Evolutionary conservation across 2,329 filamentous ascomycete species (phyloP), one percentile per base, ranked within the genome.

Genomic region (Cordyceps cicadae): DNA sequence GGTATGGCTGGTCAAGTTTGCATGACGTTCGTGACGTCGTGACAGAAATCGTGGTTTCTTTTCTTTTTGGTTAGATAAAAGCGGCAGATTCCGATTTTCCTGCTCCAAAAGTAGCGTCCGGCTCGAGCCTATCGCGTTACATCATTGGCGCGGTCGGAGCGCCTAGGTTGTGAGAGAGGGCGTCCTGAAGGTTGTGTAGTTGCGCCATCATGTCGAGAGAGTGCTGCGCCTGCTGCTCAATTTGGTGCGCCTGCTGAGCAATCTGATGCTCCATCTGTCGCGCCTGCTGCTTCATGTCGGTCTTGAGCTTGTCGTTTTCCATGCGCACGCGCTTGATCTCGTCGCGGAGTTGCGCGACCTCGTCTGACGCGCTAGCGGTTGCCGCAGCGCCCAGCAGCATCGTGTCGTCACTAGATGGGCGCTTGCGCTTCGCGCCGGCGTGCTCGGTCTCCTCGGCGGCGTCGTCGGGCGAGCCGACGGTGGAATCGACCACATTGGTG

Each of bases 291-390:
- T 81, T 75, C 63, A 82, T 73, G 61, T 82, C 77, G 17, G 72
- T 69, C 63, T 77, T 77, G 52, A 87, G 75, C 66, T 86, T 82
- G 64, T 84, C 77, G 62, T 87, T 86, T 70, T 90, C 87, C 51
- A 76, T 76, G n/a, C 82, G 80, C 41, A 90, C 74, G 39, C 86
- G 80, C 73, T 88, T 89, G 63, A 88, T 74, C 69, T 90, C 86
- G 52, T 84, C 80, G 21, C 82, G 83, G 37, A 89, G 75, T 50
- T 83, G 81, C 19, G 72, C 74, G 3, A 88, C 70, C 45, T 82
- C 81, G 50, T 77, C 75, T 1, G 65, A 34, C 21, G 34, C 4
- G 34, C 34, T 9, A 11, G 5, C 14, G 34, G 34, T 37, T 14
- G 26, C 37, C 26, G 48, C 43, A 12, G 11, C 43, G 2, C 19